Evolutionary conservation across 768 basidiomycete species (phyloP), one percentile per base, ranked within the genome.

Genomic region (Phlegmacium glaucopus): DNA sequence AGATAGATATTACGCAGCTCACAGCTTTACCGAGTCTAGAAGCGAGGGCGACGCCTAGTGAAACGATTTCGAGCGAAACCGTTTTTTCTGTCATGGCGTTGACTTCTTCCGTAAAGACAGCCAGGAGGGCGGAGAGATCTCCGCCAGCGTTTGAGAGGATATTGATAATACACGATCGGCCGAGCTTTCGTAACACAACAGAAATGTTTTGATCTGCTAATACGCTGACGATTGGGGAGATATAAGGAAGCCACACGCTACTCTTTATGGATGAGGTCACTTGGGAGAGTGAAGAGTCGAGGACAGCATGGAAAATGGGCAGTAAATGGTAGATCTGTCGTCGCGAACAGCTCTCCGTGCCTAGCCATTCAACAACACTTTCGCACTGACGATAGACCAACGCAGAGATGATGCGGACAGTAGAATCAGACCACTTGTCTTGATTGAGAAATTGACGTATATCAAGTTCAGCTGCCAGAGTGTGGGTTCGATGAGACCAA

Each of bases 401-500:
- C 7, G 65, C 65, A 5, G 64, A 54, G 11, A 82, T 60, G 16
- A 76, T 74, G 30, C 59, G 68, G 13, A 72, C 65, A 0, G 75
- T 79, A 4, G 76, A 68, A 1, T 54, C 48, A 0, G 72, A 70
- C 75, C 80, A 82, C 0, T 53, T 38, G 6, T 70, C 59, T 49
- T 72, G 72, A 4, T 50, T 49, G 11, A 85, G 64, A 46, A 82
- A 68, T 4, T 61, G 41, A 12, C 59, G 51, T 22, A 71, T 35
- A 45, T 68, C 44, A 30, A 71, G 50, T 15, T 55, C 13, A 50
- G 47, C 11, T 58, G 48, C 39, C 52, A 49, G 4, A 9, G 44
- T 36, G 53, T 53, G 15, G 42, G 42, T 17, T 34, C 63, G 68
- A 34, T 49, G 60, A 7, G 58, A 48, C 74, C 75, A 77, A 30